These are phyloP conservation scores for Phylloporus scabripes DNA, from an alignment of 768 basidiomycete species.

Conservation along the genomic window DNA sequence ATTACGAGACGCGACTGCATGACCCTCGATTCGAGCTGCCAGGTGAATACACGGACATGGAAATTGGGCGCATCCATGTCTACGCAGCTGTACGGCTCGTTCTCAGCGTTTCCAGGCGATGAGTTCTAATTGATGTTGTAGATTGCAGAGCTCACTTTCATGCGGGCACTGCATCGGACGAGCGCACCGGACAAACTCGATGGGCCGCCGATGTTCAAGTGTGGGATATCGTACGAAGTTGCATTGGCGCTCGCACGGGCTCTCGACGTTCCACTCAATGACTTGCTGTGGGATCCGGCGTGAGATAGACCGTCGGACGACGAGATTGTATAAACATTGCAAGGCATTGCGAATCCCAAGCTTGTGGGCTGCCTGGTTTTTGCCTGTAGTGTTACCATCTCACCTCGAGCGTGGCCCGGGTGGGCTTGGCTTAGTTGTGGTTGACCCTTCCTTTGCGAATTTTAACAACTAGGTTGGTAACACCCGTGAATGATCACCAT, in stretches of 20 bases:
- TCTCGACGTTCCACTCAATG: constrained; percentile 51
- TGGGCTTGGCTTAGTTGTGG: background rate
- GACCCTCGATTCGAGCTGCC: constrained; percentile 48
- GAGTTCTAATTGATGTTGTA: constrained; percentile 23
- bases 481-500: background rate
- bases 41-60: constrained; percentile 74
- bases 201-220: constrained; percentile 68
- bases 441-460: background rate
- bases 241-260: constrained; percentile 53
- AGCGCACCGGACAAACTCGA: constrained; percentile 59
- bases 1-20: constrained; percentile 41
- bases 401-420: too few species aligned
- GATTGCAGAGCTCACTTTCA: constrained; percentile 62
- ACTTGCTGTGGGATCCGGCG: constrained; percentile 62
- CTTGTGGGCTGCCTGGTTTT: background rate
- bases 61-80: constrained; percentile 55
- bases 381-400: background rate
- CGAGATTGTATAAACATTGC: background rate
- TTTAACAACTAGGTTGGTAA: too few species aligned
- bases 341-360: too few species aligned
- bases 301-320: background rate
- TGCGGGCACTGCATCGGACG: constrained; percentile 62
- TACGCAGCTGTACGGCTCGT: constrained; percentile 48
- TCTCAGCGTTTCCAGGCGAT: background rate
- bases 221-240: constrained; percentile 58